phyloP scores from a whole-genome alignment of 2,329 filamentous ascomycete genomes.

The Colletotrichum echinochloae region DNA sequence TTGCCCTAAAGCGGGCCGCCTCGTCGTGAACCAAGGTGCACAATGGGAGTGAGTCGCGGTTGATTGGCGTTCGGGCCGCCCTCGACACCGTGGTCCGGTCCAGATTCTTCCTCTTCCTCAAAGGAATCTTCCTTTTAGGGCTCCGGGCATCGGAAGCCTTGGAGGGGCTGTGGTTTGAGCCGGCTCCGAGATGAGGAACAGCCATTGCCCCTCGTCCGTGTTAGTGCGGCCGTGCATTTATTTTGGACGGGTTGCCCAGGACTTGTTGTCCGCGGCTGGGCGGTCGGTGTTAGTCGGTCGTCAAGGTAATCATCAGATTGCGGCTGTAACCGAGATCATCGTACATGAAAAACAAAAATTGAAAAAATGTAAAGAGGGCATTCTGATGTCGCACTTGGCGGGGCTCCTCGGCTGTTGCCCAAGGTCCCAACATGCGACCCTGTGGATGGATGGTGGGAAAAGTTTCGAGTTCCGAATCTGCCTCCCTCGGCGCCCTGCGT shows the following conservation, averaged over 20 bases:
- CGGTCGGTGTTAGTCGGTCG: not conserved
- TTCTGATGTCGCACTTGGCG: slow-evolving; percentile 1
- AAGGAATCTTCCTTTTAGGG: not conserved
- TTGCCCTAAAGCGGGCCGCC: slow-evolving; percentile 26
- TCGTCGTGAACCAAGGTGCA: not conserved
- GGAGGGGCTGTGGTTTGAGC: slow-evolving; percentile 1
- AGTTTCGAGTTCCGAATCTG: not conserved
- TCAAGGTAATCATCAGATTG: not conserved
- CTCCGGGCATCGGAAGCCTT: slow-evolving; percentile 10
- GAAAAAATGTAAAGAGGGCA: slow-evolving; percentile 5
- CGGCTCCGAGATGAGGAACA: slow-evolving; percentile 26
- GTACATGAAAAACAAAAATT: slow-evolving; percentile 1
- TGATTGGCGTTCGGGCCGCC: slow-evolving; percentile 22
- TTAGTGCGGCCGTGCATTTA: slow-evolving; percentile 3
- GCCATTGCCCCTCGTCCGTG: slow-evolving; percentile 6
- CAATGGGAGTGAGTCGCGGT: slow-evolving; percentile 4
- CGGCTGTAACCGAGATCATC: slow-evolving; percentile 15
- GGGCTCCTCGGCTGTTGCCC: too few species aligned
- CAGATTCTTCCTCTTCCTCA: not conserved
- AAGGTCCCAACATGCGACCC: not conserved
- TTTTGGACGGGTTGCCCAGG: slow-evolving; percentile 6
- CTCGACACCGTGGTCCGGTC: slow-evolving; percentile 7
- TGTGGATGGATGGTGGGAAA: not conserved
- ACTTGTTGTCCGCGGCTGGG: slow-evolving; percentile 1
- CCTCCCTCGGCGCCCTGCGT: slow-evolving; percentile 8